Base-by-base conservation (phyloP, 169 alveolate genomes). In the Eimeria acervulina region DNA sequence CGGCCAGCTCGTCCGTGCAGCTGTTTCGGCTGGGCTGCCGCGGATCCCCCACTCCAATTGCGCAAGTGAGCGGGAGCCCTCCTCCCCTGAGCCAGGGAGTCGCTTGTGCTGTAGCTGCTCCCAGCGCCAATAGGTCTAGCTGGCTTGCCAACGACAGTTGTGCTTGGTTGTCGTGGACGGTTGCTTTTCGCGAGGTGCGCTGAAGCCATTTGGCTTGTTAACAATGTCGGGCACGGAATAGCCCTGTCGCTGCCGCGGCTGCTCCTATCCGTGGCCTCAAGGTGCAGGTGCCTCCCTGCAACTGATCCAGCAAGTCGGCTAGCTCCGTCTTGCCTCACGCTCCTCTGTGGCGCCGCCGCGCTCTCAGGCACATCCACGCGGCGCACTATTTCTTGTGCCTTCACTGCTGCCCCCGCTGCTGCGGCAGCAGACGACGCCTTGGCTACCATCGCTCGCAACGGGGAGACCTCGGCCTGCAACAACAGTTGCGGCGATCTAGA, bases 331-430 rank as follows among this genome's bases (percentile, higher is more conserved):
- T 33, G 68, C 36, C 74, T 2, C 15, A 19, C 15, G 47, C 72
- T 51, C 40, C 74, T 83, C 70, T 13, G 59, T 2, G 70, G 44
- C 26, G 31, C 52, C 12, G 44, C 51, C 10, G 87, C 55, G 33
- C 84, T n/a, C 61, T n/a, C 63, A 10, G 42, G n/a, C 33, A 36
- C 61, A 26, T 8, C 28, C 38, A 47, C 80, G 51, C 93, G 81
- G 28, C 51, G 55, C 61, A 44, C 81, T 36, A 42, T 38, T 63
- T 85, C 93, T 61, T 85, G 93, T n/a, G 93, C 93, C 52, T 40
- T 61, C 63, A 61, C 93, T 44, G 93, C 93, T 23, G 93, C 93
- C 81, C 33, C 61, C 23, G 93, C 93, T 85, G 93, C 93, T 10
- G 38, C 61, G 28, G 93, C 93, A 21, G 93, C 93, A 38, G 59